Evolutionary conservation across 2,329 filamentous ascomycete genomes (phyloP), one percentile per base, ranked within the genome.

Genomic region (Corniculantispora saksenae): DNA sequence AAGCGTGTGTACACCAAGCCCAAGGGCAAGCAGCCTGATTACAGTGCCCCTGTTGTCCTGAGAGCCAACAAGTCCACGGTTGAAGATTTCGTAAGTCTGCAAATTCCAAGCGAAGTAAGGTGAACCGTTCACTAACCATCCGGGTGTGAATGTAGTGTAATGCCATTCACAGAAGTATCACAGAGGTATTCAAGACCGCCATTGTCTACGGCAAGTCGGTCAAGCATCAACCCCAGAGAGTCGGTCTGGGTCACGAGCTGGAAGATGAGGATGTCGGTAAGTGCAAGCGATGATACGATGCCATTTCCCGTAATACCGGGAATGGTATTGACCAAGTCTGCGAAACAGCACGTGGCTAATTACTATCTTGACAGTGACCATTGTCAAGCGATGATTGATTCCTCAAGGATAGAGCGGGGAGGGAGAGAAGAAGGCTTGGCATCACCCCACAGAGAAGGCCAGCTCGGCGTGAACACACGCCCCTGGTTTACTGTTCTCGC

Each of bases 151-250:
- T 38, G 63, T 74, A 97, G 93, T 99, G 95, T 81, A 97, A 97
- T 81, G 87, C 92, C 70, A 99, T 99, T 76, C 95, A 99, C 81
- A 93, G 95, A 77, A 96, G 89, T 64, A 98, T 99, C 76, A 86
- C 95, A 64, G 95, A 99, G 72, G 90, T 97, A 72, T 99, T 99
- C 85, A 96, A 94, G 80, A 88, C 90, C 67, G 95, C 95, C 63
- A 90, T 99, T 75, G 95, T 99, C 50, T 99, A 98, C 78, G 95
- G 95, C 71, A 95, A 94, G 77, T 97, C 94, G 64, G 94, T 98
- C 71, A 98, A 98, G 85, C 95, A 99, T 82, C 95, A 98, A 81
- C 95, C 95, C 69, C 95, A 99, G 81, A 88, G 94, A 74, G 95
- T 98, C 68, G 95, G 95, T 58, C 85, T 99, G 69, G 83, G 86